A percentile compares a stretch with the other conserved stretches of the same genome.
Conservation (phyloP, 352 stramenopile genomes). For the Phytopythium mirpurense region DNA sequence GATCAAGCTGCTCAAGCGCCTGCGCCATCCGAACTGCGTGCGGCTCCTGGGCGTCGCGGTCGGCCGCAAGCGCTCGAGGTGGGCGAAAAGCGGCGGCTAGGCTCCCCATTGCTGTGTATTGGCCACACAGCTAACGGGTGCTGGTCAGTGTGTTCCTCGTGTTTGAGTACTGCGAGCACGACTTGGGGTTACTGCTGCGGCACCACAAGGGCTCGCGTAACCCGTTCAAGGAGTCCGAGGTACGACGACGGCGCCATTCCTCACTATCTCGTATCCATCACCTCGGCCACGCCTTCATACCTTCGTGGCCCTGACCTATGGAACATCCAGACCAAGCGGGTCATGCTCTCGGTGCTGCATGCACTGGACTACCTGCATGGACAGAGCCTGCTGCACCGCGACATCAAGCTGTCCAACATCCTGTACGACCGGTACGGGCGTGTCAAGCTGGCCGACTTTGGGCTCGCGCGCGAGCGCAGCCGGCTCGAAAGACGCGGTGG, state of each 20-base stretch:
- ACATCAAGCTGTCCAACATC: constrained; percentile 95
- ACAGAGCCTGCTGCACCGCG: constrained; percentile 84
- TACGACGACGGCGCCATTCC: too few relatives aligned
- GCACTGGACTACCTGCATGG: constrained; percentile 74
- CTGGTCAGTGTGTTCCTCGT: constrained; percentile 76
- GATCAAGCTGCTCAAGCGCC: constrained; percentile 65
- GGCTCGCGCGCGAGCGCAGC: constrained; percentile 37
- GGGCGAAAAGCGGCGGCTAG: too few relatives aligned
- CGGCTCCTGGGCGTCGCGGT: constrained; percentile 67
- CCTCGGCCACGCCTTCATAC: too few relatives aligned
- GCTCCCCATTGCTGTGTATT: too few relatives aligned
- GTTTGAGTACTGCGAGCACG: constrained; percentile 89
- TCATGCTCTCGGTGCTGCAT: constrained; percentile 88
- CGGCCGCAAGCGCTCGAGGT: constrained; percentile 60
- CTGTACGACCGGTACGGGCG: constrained; percentile 82
- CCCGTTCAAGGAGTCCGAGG: constrained; percentile 77
- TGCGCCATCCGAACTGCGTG: constrained; percentile 73
- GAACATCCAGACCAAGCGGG: constrained; percentile 53
- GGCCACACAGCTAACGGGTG: too few relatives aligned
- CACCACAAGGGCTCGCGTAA: constrained; percentile 43
- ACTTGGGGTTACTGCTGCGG: constrained; percentile 64
- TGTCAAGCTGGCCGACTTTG: constrained; percentile 70
- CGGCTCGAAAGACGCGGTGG: constrained; percentile 52
- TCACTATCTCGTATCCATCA: too few relatives aligned
- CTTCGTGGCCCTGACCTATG: not conserved